These are phyloP conservation scores for Acanthochlamys bracteata DNA, from an alignment of 106 monocot genomes.

Conservation along the genomic window DNA sequence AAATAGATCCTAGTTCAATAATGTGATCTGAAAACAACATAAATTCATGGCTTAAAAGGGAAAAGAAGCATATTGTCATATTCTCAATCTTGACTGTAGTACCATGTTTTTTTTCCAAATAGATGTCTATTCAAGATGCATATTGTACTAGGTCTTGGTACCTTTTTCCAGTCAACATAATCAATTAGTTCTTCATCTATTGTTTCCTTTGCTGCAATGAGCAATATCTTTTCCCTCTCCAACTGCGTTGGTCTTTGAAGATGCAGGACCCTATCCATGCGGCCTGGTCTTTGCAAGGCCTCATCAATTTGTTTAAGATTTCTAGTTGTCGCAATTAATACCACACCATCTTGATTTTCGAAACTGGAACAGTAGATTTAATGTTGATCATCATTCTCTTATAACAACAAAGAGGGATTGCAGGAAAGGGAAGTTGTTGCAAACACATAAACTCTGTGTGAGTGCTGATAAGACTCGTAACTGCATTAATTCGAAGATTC, in stretches of 20 bases:
- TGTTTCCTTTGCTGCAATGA: conserved; percentile 63
- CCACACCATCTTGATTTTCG: conserved; percentile 88
- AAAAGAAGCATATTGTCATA: neutral
- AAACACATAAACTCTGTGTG: too few relatives aligned
- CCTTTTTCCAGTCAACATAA: conserved; percentile 85
- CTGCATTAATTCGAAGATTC: too few relatives aligned
- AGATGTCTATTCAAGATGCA: too few relatives aligned
- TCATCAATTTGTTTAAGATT: conserved; percentile 87
- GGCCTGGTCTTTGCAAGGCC: conserved; percentile 74
- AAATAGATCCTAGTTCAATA: neutral
- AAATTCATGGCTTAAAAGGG: neutral
- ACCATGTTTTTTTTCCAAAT: neutral
- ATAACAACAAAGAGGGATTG: too few relatives aligned
- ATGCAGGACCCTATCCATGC: conserved; percentile 87
- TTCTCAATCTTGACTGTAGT: too few relatives aligned
- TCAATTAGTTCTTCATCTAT: conserved; percentile 61
- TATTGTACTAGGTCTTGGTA: conserved; percentile 6
- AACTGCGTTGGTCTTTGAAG: conserved; percentile 79
- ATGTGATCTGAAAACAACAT: neutral
- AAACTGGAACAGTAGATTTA: too few relatives aligned
- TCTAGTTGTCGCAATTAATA: conserved; percentile 73
- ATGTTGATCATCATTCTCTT: too few relatives aligned
- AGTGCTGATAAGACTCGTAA: too few relatives aligned
- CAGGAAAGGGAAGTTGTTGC: too few relatives aligned
- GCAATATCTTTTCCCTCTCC: conserved; percentile 85